Evolutionary conservation across 176 grass and related monocot species (phyloP), one percentile per base, ranked within the genome.

Genomic region (Triticum dicoccoides): DNA sequence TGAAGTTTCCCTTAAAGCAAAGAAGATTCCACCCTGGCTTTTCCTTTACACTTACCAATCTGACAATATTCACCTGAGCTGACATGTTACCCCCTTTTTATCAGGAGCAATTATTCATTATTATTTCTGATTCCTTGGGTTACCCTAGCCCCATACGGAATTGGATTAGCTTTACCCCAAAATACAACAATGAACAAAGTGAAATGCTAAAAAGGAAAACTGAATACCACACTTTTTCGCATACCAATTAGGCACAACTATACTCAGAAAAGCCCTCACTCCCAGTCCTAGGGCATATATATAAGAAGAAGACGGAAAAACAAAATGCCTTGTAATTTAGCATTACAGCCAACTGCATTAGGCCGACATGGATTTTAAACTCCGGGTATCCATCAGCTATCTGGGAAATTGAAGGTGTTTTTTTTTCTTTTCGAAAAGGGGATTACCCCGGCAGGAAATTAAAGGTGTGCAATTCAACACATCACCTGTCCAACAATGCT

Each of bases 11-110:
- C 32, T 42, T n/a, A 32, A 90, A 78, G 34, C 35, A 32, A 58
- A 77, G 5, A 61, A 61, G 8, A 80, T 91, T 80, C 59, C 63
- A 68, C 61, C 49, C 74, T 76, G 17, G 68, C 35, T 80, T 80
- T 84, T 62, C 58, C 21, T 76, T 54, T 54, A 61, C 65, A 81
- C 20, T 80, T 62, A 2, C 15, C 27, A 38, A 51, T 84, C 35
- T 83, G n/a, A 56, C 73, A 30, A 78, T 37, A 77, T 54, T 78
- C 61, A 85, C 73, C 44, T 78, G 21, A 85, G 65, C 61, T 78
- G 44, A 68, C 14, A 37, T 11, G 45, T 84, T 27, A 82, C 29
- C 37, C 47, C 27, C 37, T 69, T 32, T 52, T 21, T 70, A 76
- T n/a, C 69, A 61, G 24, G 1, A 49, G 34, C 29, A 47, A 85